A percentile compares a stretch with the other conserved stretches of the same genome.
These are phyloP conservation scores for Metschnikowia arizonensis DNA, from an alignment of 805 yeast genomes.

Conservation along the genomic window DNA sequence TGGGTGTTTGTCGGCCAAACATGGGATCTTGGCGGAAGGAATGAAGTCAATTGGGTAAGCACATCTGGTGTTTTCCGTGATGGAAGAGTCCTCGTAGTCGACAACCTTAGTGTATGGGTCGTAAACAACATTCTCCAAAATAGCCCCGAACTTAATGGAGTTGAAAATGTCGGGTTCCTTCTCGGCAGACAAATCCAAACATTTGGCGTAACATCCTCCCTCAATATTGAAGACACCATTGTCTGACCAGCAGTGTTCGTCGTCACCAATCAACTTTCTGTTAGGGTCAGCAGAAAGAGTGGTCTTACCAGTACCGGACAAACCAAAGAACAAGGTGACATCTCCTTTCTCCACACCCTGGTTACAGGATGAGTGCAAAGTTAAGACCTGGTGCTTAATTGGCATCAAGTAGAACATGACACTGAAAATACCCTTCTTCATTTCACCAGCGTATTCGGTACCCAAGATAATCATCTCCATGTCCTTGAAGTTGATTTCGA, in stretches of 20 bases:
- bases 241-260: conserved; percentile 99
- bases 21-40: conserved; percentile 94
- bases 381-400: conserved; percentile 81
- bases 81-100: conserved; percentile 73
- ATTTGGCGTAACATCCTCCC: conserved; percentile 99
- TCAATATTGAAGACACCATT: conserved; percentile 98
- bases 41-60: conserved; percentile 97
- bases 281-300: conserved; percentile 94
- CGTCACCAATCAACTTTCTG: conserved; percentile 94
- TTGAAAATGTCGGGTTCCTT: conserved; percentile 97
- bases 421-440: conserved; percentile 98
- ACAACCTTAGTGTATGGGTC: conserved; percentile 75
- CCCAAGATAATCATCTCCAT: conserved; percentile 99
- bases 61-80: conserved; percentile 97
- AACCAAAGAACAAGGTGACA: conserved; percentile 92
- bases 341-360: conserved; percentile 80
- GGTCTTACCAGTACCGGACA: conserved; percentile 98
- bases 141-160: conserved; percentile 92
- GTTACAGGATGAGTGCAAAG: conserved; percentile 92
- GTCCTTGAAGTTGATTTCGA: conserved; percentile 91
- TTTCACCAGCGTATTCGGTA: conserved; percentile 98
- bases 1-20: conserved; percentile 86
- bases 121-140: conserved; percentile 88
- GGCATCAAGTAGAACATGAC: conserved; percentile 99
- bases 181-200: conserved; percentile 82